Percentiles rank a stretch among this genome's conserved stretches.
These are phyloP conservation scores for Elsinoe arachidis DNA, from an alignment of 2,329 filamentous ascomycete species.

Conservation along the genomic window DNA sequence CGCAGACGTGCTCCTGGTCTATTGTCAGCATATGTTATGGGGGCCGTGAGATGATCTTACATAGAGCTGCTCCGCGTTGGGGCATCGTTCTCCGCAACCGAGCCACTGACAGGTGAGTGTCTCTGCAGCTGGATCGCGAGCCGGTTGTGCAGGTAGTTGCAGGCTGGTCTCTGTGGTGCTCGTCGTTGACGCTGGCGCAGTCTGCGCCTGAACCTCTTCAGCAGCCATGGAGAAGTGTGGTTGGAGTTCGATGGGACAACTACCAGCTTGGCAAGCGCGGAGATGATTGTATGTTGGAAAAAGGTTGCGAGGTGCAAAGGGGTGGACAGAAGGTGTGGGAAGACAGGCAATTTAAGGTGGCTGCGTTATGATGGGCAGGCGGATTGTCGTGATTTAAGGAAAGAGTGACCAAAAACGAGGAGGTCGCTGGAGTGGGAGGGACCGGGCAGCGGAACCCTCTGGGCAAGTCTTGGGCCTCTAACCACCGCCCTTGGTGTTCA, in stretches of 20 bases:
- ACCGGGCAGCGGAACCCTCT: not conserved
- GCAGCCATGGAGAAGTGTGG: slow-evolving; percentile 5
- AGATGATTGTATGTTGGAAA: not conserved
- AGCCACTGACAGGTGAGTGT: slow-evolving; percentile 53
- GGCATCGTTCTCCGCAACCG: slow-evolving; percentile 51
- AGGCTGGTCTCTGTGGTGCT: not conserved
- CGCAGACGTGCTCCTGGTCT: slow-evolving; percentile 86
- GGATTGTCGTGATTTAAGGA: not conserved
- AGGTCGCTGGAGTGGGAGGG: not conserved
- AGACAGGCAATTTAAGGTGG: not conserved
- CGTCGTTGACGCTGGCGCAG: not conserved
- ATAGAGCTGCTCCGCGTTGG: slow-evolving; percentile 53
- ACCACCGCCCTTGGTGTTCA: not conserved
- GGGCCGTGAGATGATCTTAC: slow-evolving; percentile 34
- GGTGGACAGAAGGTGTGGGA: not conserved
- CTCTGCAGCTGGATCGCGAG: slow-evolving; percentile 31
- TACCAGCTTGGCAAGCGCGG: not conserved
- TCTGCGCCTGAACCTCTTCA: slow-evolving; percentile 11
- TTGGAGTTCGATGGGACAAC: not conserved
- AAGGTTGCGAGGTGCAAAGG: not conserved
- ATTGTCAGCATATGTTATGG: slow-evolving; percentile 17
- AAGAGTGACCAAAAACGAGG: not conserved
- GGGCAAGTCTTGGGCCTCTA: not conserved
- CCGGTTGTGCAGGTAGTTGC: slow-evolving; percentile 20
- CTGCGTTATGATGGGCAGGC: too few species aligned